Percentiles rank a stretch among this genome's conserved stretches.
Conservation (phyloP, 305 asterid genomes). For the Fraxinus velutina region DNA sequence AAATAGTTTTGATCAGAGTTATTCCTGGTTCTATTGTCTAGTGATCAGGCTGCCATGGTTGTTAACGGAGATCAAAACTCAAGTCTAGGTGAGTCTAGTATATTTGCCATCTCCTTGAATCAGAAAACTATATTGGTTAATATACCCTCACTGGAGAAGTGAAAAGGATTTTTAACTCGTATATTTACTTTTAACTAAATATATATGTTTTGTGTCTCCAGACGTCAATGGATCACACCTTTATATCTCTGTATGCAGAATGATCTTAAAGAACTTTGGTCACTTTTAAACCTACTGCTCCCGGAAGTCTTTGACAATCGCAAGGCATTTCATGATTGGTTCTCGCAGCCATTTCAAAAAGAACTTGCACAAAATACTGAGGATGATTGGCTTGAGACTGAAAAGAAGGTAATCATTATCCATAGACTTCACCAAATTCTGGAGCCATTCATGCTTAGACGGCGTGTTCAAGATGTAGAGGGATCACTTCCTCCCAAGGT, state of each 20-base stretch:
- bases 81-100: background rate
- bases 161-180: background rate
- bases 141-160: background rate
- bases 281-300: conserved; percentile 87
- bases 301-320: conserved; percentile 97
- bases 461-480: conserved; percentile 99
- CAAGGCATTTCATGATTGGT: conserved; percentile 99
- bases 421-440: conserved; percentile 98
- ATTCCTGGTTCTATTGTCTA: background rate
- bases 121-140: background rate
- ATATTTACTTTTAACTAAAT: background rate
- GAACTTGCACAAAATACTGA: conserved; percentile 82
- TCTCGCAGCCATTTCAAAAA: conserved; percentile 93
- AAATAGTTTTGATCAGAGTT: background rate
- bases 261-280: conserved; percentile 99
- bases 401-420: conserved; percentile 94
- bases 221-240: background rate
- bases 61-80: background rate
- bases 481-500: conserved; percentile 99
- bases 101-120: conserved; percentile 12
- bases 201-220: background rate
- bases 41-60: conserved; percentile 3
- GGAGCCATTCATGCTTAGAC: conserved; percentile 99
- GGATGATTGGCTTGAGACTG: conserved; percentile 99
- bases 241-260: conserved; percentile 55